Evolutionary conservation across 129 eudicot genomes (phyloP), one percentile per base, ranked within the genome.

Genomic region (Lonicera japonica): DNA sequence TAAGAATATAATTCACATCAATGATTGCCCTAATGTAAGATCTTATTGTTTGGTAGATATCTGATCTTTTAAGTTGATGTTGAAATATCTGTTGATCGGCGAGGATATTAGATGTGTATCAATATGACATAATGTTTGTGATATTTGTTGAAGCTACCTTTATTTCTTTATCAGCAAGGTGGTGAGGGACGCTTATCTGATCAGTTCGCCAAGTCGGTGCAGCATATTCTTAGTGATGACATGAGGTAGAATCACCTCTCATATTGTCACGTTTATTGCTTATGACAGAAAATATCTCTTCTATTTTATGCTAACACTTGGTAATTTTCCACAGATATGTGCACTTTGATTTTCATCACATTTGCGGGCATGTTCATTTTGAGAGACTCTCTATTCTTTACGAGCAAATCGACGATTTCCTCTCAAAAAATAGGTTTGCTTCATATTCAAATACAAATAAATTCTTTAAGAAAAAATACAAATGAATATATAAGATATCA

Each of bases 301-400:
- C 40, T 23, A 17, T 43, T 18, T 8, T 40, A 18, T 66, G 48
- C 69, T 68, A 57, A 71, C 34, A 58, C 63, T 29, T 64, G 56
- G 63, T 16, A 59, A 16, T 54, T 58, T 40, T 62, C 6, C 36
- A 29, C 69, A 92, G 99, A 75, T 92, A 92, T 60, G 56, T 88
- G 80, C 99, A 92, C 83, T 92, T 92, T 48, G 99, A 92, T 80
- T 92, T 92, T 66, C 99, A 92, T 74, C 83, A 68, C 29, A 82
- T 87, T 51, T 92, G 99, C 61, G 99, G 99, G 41, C 95, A 92
- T 61, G 56, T 78, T 11, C 90, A 88, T 66, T 84, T 92, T 77
- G 89, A 82, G 72, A 88, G 96, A 59, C 92, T 92, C 59, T 92
- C 99, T 25, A 74, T 88, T 41, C 96, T 92, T 40, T 92, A 88